Base-by-base conservation (phyloP, 2,329 filamentous ascomycete genomes). In the Cladophialophora exuberans region DNA sequence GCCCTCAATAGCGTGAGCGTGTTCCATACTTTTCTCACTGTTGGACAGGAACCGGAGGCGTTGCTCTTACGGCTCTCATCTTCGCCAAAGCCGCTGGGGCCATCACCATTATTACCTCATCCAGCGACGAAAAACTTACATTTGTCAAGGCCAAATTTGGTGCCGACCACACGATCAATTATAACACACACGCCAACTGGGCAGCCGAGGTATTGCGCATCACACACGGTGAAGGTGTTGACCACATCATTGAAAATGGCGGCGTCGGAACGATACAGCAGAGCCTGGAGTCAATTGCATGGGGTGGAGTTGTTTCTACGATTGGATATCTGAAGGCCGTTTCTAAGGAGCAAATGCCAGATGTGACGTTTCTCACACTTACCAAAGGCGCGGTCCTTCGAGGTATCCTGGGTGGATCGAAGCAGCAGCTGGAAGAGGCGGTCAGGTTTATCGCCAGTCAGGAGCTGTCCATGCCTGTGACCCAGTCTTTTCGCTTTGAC, bases 381-480 rank as follows among this genome's bases (percentile, higher is more conserved):
- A 70, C 72, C 56, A 71, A 77, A 22, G 82, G 76, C 26, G 76
- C 80, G 0, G 81, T 78, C 1, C 65, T 83, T 6, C 81, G 80
- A 65, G 79, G 85, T 0, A 79, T 87, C 7, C 64, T 87, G 28
- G 86, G 86, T 66, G 86, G 85, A 0, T 83, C 85, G 0, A 78
- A 77, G 59, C 80, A 83, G 59, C 72, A 78, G 36, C 79, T 74
- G 25, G 70, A 74, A 58, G 71, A 73, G 52, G 68, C 70, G 64
- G 43, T 56, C 4, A 30, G 42, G 31, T 79, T 81, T 0, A 79
- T 85, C 53, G 69, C 71, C 50, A 59, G 55, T 48, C 65, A 68
- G 6, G 54, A 63, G 41, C 64, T 74, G 22, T 61, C 61, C 4
- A 70, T 72, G 1, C 69, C 75, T 11, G 68, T 77, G 26, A 71